phyloP scores from a whole-genome alignment of 768 basidiomycete genomes.

The Hirschioporus abietinus region DNA sequence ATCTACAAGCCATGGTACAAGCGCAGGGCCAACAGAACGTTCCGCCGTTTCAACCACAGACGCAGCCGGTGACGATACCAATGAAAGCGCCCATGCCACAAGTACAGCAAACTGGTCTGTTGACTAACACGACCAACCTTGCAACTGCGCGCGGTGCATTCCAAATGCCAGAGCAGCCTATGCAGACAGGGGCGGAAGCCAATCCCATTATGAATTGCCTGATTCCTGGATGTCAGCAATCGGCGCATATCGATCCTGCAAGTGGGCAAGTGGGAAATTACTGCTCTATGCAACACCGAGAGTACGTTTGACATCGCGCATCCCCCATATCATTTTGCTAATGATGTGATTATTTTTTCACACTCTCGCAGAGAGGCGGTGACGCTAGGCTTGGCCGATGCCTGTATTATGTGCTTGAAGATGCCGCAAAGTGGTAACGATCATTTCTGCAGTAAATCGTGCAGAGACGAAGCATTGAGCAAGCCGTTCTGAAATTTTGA shows the following conservation, averaged over 20 bases:
- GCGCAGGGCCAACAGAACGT: not conserved
- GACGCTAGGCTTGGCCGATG: constrained; percentile 39
- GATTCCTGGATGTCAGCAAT: constrained; percentile 53
- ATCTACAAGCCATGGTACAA: not conserved
- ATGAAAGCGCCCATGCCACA: not conserved
- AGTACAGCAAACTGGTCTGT: not conserved
- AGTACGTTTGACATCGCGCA: constrained; percentile 37
- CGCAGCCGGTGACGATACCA: not conserved
- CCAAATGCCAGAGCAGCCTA: not conserved
- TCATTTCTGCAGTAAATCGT: constrained; percentile 57
- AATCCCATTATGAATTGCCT: constrained; percentile 26
- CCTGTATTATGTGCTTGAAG: constrained; percentile 61
- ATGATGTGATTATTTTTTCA: not conserved
- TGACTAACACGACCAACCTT: not conserved
- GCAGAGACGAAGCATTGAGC: constrained; percentile 54
- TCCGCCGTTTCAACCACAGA: not conserved
- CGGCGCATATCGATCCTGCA: constrained; percentile 48
- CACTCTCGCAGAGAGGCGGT: constrained; percentile 48
- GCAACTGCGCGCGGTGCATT: not conserved
- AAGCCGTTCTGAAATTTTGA: constrained; percentile 27
- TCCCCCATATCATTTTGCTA: constrained; percentile 5
- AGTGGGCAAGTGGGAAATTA: constrained; percentile 48
- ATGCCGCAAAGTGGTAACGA: constrained; percentile 54
- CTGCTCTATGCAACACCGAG: constrained; percentile 56
- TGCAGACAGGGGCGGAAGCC: not conserved